Evolutionary conservation across 495 filamentous ascomycete species (phyloP).

Genomic region (Xylaria nigripes): DNA sequence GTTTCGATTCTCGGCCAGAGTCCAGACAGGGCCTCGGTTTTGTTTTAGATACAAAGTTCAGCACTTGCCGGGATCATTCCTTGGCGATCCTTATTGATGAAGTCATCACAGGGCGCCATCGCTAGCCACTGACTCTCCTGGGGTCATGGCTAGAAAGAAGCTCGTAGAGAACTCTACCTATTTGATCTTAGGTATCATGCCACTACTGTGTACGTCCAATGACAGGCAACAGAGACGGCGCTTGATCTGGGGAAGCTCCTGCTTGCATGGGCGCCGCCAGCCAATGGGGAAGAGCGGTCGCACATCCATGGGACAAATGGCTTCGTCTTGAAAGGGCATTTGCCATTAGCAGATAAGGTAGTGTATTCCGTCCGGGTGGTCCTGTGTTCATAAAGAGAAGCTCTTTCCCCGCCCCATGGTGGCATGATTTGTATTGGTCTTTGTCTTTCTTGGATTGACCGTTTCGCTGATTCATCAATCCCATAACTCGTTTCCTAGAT

Average conservation of each 20-base stretch:
- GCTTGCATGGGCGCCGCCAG: background rate
- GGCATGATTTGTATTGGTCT: background rate
- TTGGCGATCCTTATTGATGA: constrained; percentile 19
- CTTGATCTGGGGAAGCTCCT: background rate
- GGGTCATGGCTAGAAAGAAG: background rate
- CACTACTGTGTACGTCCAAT: background rate
- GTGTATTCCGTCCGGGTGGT: background rate
- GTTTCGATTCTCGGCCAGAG: constrained; percentile 6
- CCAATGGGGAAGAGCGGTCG: background rate
- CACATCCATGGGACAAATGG: background rate
- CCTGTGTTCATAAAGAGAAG: constrained; percentile 2
- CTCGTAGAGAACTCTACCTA: too few relatives aligned
- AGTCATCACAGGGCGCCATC: constrained; percentile 18
- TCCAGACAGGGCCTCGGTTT: background rate
- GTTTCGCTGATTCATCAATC: background rate
- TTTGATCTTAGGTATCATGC: background rate
- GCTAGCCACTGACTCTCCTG: constrained; percentile 9
- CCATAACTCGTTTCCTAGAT: background rate
- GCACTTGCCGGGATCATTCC: constrained; percentile 13
- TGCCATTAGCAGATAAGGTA: background rate
- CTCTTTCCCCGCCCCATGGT: constrained; percentile 2
- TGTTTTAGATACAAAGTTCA: constrained; percentile 2
- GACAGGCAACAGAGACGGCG: background rate
- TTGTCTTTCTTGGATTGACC: background rate
- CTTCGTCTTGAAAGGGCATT: background rate